Conservation (phyloP, 345 rosid genomes). For the Garcia nutans region DNA sequence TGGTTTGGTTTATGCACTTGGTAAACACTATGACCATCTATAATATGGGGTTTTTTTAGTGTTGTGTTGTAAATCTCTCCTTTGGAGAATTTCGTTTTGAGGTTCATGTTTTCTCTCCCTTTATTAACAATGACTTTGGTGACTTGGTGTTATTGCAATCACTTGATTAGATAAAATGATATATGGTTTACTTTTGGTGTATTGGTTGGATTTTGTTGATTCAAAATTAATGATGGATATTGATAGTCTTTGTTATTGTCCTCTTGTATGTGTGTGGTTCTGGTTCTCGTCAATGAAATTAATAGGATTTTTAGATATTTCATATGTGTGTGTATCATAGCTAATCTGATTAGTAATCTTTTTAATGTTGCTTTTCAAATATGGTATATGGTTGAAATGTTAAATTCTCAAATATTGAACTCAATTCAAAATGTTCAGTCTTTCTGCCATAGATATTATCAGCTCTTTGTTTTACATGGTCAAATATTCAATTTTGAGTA, state of each 20-base stretch:
- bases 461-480: no score
- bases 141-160: neutral
- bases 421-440: no score
- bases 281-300: neutral
- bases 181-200: neutral
- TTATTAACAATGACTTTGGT: neutral
- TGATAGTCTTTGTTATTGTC: neutral
- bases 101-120: neutral
- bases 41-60: neutral
- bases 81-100: slow-evolving; percentile 16
- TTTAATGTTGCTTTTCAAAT: neutral
- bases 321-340: neutral
- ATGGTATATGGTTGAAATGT: neutral
- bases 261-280: neutral
- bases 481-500: neutral
- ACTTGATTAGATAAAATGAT: neutral
- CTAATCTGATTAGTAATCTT: neutral
- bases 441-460: no score
- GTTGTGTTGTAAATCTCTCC: slow-evolving; percentile 18
- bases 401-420: neutral
- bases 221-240: neutral
- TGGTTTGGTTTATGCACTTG: slow-evolving; percentile 3
- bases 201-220: neutral
- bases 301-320: neutral
- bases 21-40: neutral